These are phyloP conservation scores for Sugiyamaella castrensis DNA, from an alignment of 1,139 yeast genomes.

Conservation along the genomic window DNA sequence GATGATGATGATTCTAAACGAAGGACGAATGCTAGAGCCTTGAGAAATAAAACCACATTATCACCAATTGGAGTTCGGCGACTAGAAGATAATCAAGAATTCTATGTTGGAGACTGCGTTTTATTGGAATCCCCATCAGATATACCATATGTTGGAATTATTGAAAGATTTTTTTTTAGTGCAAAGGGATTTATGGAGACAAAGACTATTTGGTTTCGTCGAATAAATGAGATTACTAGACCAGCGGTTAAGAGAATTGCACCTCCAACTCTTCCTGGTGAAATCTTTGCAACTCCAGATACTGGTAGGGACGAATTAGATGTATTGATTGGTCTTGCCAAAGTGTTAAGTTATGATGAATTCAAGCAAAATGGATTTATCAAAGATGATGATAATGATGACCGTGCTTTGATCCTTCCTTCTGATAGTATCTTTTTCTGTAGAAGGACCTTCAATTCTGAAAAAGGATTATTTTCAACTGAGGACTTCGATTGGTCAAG, in stretches of 20 bases:
- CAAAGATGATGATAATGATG: constrained; percentile 3
- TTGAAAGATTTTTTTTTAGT: constrained; percentile 22
- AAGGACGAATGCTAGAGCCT: neutral
- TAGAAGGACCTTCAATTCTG: constrained; percentile 16
- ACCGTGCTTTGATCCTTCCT: neutral
- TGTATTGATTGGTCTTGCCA: constrained; percentile 20
- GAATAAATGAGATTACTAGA: constrained; percentile 15
- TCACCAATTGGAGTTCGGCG: constrained; percentile 21
- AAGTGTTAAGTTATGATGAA: constrained; percentile 15
- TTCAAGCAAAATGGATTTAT: constrained; percentile 1
- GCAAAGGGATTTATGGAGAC: constrained; percentile 22
- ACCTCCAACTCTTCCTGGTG: constrained; percentile 12
- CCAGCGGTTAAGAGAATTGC: constrained; percentile 13
- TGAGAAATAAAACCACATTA: constrained; percentile 9
- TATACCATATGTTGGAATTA: constrained; percentile 24
- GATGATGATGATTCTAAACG: too few relatives aligned
- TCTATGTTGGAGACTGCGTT: constrained; percentile 26
- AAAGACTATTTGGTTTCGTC: constrained; percentile 23
- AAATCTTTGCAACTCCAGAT: constrained; percentile 25
- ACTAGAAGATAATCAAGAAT: constrained; percentile 18
- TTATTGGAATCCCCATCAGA: constrained; percentile 21
- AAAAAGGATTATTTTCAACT: constrained; percentile 8
- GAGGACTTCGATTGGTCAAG: constrained; percentile 20
- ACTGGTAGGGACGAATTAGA: constrained; percentile 23
- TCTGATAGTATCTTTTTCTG: constrained; percentile 15